These are phyloP conservation scores for Graphilbum ipis-grandicollis DNA, from an alignment of 2,329 filamentous ascomycete genomes.

Conservation along the genomic window DNA sequence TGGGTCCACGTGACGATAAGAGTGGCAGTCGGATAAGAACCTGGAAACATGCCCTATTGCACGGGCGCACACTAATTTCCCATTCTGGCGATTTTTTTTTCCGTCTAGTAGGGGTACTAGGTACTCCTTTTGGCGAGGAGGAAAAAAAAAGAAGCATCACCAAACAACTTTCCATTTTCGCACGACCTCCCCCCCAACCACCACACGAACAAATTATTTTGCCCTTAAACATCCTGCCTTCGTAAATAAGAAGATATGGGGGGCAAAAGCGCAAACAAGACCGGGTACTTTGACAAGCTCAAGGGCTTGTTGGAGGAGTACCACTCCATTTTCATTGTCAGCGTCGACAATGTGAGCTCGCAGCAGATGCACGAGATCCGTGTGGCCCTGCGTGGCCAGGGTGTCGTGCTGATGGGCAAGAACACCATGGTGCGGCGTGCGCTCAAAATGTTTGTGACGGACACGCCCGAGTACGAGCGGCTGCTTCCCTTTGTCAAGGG, in stretches of 20 bases:
- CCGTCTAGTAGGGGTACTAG: background rate
- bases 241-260: constrained; percentile 92
- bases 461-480: constrained; percentile 94
- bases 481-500: constrained; percentile 91
- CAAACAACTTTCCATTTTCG: background rate
- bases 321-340: constrained; percentile 93
- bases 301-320: constrained; percentile 93
- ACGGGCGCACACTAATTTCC: background rate
- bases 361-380: constrained; percentile 99
- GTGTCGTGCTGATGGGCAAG: constrained; percentile 98
- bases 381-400: constrained; percentile 72
- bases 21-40: background rate
- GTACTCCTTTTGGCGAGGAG: background rate
- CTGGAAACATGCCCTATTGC: background rate
- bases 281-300: constrained; percentile 98
- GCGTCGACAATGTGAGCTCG: constrained; percentile 98
- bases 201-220: constrained; percentile 17
- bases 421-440: constrained; percentile 99
- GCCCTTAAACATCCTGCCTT: constrained; percentile 99
- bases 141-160: constrained; percentile 1
- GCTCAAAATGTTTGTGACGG: constrained; percentile 80
- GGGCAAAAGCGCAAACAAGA: constrained; percentile 85
- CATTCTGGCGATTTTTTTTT: background rate
- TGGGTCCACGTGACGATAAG: background rate
- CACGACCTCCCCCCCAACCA: background rate